Conservation (phyloP, 768 basidiomycete species). For the Gymnopilus dilepis region DNA sequence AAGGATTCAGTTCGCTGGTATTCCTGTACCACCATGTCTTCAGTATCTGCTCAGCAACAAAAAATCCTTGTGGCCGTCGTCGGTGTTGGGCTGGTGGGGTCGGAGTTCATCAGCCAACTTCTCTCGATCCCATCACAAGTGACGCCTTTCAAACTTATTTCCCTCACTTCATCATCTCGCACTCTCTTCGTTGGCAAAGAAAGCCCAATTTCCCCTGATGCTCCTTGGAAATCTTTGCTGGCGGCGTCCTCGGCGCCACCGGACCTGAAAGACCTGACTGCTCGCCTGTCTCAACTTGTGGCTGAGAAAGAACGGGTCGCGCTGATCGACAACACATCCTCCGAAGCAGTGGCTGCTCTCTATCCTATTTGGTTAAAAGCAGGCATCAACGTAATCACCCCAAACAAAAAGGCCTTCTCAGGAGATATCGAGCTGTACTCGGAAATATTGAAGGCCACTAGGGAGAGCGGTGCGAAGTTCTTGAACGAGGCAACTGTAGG, state of each 20-base stretch:
- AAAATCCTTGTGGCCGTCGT: slow-evolving; percentile 73
- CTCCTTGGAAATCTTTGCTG: slow-evolving; percentile 44
- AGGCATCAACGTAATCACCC: slow-evolving; percentile 90
- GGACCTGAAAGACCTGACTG: slow-evolving; percentile 53
- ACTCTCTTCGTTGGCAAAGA: slow-evolving; percentile 56
- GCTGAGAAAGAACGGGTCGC: slow-evolving; percentile 55
- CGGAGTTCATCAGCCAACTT: slow-evolving; percentile 85
- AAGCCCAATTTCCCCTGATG: slow-evolving; percentile 44
- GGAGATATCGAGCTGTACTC: slow-evolving; percentile 71
- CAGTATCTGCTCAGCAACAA: slow-evolving; percentile 24
- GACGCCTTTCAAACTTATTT: slow-evolving; percentile 66
- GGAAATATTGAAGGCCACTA: slow-evolving; percentile 64
- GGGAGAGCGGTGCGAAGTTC: slow-evolving; percentile 66
- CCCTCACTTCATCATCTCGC: slow-evolving; percentile 70
- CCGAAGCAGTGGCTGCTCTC: slow-evolving; percentile 75
- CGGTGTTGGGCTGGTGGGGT: slow-evolving; percentile 93
- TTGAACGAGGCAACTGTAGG: slow-evolving; percentile 94
- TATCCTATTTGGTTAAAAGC: slow-evolving; percentile 82
- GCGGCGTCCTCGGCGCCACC: slow-evolving; percentile 47
- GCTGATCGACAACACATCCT: slow-evolving; percentile 93
- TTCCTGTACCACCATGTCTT: slow-evolving; percentile 30
- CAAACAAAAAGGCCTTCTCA: slow-evolving; percentile 97
- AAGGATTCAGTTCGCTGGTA: slow-evolving; percentile 4
- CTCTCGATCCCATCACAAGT: slow-evolving; percentile 61
- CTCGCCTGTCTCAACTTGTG: slow-evolving; percentile 53